phyloP scores from a whole-genome alignment of 768 basidiomycete species.

The Termitomyces sp. region DNA sequence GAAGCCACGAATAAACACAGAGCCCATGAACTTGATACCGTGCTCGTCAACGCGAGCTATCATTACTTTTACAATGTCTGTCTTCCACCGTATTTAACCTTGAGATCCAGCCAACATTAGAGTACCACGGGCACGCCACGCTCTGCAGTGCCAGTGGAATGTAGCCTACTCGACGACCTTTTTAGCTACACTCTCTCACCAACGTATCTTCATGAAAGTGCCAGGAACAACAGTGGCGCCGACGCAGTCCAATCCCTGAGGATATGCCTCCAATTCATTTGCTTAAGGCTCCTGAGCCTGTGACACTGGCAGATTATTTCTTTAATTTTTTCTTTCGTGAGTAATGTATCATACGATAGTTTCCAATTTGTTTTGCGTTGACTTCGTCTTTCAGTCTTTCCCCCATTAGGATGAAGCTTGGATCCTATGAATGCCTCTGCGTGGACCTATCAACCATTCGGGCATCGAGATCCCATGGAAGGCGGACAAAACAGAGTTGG shows the following conservation, averaged over 20 bases:
- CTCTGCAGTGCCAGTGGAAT: slow-evolving; percentile 8
- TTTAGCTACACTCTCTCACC: slow-evolving; percentile 32
- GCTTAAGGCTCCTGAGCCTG: slow-evolving; percentile 35
- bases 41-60: not conserved
- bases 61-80: slow-evolving; percentile 11
- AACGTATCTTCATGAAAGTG: slow-evolving; percentile 31
- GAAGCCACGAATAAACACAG: no score
- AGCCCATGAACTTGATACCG: no score
- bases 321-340: slow-evolving; percentile 62
- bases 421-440: slow-evolving; percentile 50
- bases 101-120: slow-evolving; percentile 11
- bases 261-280: slow-evolving; percentile 33
- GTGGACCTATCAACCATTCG: slow-evolving; percentile 27
- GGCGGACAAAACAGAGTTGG: slow-evolving; percentile 48
- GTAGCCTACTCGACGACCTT: slow-evolving; percentile 24
- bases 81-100: slow-evolving; percentile 9
- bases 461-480: slow-evolving; percentile 39
- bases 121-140: slow-evolving; percentile 15
- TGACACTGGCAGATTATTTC: slow-evolving; percentile 53
- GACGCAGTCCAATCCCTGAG: slow-evolving; percentile 35
- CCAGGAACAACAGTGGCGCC: slow-evolving; percentile 32
- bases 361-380: not conserved
- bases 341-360: slow-evolving; percentile 19
- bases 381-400: slow-evolving; percentile 39
- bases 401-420: slow-evolving; percentile 56